Percentiles rank a stretch among this genome's conserved stretches.
phyloP scores from a whole-genome alignment of 805 yeast species.

The Ogataea neopini region DNA sequence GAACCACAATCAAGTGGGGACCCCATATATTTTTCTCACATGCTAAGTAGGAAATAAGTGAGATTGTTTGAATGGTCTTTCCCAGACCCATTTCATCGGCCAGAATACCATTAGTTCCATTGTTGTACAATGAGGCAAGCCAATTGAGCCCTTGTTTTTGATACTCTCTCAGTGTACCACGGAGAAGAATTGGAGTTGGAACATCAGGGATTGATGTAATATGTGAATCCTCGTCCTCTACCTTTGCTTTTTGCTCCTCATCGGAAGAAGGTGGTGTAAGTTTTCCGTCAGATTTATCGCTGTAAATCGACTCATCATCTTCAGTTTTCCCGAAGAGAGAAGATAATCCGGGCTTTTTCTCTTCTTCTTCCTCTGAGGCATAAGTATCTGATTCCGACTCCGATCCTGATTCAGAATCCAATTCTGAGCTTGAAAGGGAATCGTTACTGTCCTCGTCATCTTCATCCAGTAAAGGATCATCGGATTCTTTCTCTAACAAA shows the following conservation, averaged over 20 bases:
- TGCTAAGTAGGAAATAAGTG: conserved; percentile 83
- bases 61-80: conserved; percentile 94
- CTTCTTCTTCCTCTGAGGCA: conserved; percentile 26
- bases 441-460: conserved; percentile 18
- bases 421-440: conserved; percentile 25
- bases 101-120: conserved; percentile 90
- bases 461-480: conserved; percentile 28
- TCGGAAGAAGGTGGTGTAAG: conserved; percentile 40
- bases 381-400: conserved; percentile 22
- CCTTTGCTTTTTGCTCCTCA: conserved; percentile 24
- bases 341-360: conserved; percentile 32
- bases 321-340: conserved; percentile 37
- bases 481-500: conserved; percentile 19
- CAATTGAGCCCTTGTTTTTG: conserved; percentile 97
- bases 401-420: conserved; percentile 18
- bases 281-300: conserved; percentile 27
- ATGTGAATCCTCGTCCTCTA: conserved; percentile 16
- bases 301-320: conserved; percentile 40
- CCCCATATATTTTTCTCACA: conserved; percentile 97
- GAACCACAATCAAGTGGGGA: conserved; percentile 94
- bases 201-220: conserved; percentile 59
- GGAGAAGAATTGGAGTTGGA: conserved; percentile 70
- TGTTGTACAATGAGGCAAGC: conserved; percentile 91
- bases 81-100: conserved; percentile 99
- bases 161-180: conserved; percentile 84